Conservation (phyloP, 1,284 basidiomycete genomes). For the Stygiomarasmius scandens region DNA sequence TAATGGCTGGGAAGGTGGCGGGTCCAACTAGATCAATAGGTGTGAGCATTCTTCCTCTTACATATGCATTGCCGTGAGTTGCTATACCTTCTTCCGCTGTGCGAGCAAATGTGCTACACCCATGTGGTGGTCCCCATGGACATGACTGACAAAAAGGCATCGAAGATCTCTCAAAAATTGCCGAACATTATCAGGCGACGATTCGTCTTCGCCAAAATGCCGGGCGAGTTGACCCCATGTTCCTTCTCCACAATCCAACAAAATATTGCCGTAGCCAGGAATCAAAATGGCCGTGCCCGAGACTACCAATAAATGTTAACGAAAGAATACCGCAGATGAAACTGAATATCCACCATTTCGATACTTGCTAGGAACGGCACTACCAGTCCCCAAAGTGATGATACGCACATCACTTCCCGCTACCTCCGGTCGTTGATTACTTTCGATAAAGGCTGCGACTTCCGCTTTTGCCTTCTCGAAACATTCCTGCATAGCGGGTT, state of each 20-base stretch:
- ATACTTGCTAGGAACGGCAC: conserved; percentile 82
- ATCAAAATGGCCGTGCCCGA: conserved; percentile 76
- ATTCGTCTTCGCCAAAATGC: conserved; percentile 66
- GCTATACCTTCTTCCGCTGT: conserved; percentile 69
- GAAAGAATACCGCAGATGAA: neutral
- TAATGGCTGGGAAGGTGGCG: conserved; percentile 61
- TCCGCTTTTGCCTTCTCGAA: conserved; percentile 37
- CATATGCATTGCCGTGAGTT: neutral
- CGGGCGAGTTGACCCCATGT: conserved; percentile 89
- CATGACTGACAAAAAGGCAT: conserved; percentile 87
- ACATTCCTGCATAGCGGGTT: conserved; percentile 35
- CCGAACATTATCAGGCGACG: conserved; percentile 47
- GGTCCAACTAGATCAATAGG: conserved; percentile 48
- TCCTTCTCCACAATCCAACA: conserved; percentile 92
- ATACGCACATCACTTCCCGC: conserved; percentile 71
- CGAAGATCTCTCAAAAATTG: conserved; percentile 72
- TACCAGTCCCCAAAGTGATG: conserved; percentile 87
- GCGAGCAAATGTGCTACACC: conserved; percentile 78
- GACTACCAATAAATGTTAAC: conserved; percentile 46
- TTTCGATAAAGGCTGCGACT: conserved; percentile 20
- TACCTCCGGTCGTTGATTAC: conserved; percentile 12
- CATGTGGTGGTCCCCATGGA: conserved; percentile 93
- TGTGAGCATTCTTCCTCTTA: too few species aligned
- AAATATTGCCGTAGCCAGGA: conserved; percentile 66
- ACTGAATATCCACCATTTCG: conserved; percentile 67